Base-by-base conservation (phyloP, 257 asterid genomes). In the Euphrasia confusa region DNA sequence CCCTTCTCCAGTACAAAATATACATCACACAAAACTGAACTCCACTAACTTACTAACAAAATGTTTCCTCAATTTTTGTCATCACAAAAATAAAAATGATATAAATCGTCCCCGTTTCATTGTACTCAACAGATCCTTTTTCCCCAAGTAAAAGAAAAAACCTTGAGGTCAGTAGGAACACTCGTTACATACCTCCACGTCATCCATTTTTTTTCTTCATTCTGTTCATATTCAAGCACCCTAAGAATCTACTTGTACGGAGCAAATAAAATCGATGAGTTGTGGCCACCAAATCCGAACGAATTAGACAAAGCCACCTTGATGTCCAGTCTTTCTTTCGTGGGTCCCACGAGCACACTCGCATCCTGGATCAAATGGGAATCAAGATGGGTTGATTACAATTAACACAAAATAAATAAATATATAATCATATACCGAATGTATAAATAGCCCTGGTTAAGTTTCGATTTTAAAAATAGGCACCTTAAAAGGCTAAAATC, bases 221-320 rank as follows among this genome's bases (percentile, higher is more conserved):
- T 37, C 30, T 48, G 53, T 68, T 39, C 40, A 56, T 61, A 65
- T 24, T 66, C 63, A 58, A 61, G 70, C 58, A 61, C 59, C 59
- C 4, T 30, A 14, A 32, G 64, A 32, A 53, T 79, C 91, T 86
- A 89, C 73, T 81, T 65, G 80, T 68, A 87, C 2, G 97, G 96
- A 65, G 97, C 92, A 58, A 90, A 90, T 67, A 90, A 73, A 56
- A 90, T 87, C 21, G 97, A 90, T 12, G 97, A 90, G 66, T 90
- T 90, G 69, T 90, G 97, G 63, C 97, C 97, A 54, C 97, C 96
- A 63, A 90, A 90, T 44, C 97, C 97, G 63, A 84, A 90, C 39
- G 97, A 90, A 72, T 87, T 90, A 28, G 97, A 90, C 81, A 90
- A 53, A 18, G 95, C 97, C 78, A 90, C 96, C 69, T 87, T 90